Evolutionary conservation across 2,329 filamentous ascomycete genomes (phyloP), one percentile per base, ranked within the genome.

Genomic region (Talaromyces sp.): DNA sequence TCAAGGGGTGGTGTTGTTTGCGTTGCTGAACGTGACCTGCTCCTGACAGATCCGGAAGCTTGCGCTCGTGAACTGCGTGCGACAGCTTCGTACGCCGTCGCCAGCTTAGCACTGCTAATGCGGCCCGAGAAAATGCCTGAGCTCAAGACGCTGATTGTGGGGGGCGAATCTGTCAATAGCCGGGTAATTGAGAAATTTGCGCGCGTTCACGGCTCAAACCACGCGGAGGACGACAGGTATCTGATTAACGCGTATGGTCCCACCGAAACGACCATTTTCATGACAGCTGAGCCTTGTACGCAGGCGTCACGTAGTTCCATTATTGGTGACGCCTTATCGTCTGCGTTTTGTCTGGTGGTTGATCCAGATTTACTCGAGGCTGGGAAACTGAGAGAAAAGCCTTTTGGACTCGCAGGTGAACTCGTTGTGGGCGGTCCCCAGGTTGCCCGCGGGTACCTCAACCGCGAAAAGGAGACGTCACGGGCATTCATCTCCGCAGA

Each of bases 71-170:
- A 74, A 61, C 62, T 69, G 10, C 69, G 65, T 64, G 78, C 77
- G 5, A 77, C 75, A 11, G 72, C 79, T 10, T 78, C 76, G 70
- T 78, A 77, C 69, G 72, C 77, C 13, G 79, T 77, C 0, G 77
- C 77, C 3, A 79, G 77, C 61, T 71, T 79, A 25, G 78, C 77
- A 15, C 70, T 72, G 11, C 67, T 78, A 8, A 65, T 79, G 10
- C 70, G 73, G 53, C 75, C 73, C 4, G 70, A 69, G 4, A 68
- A 67, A 13, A 47, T 74, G 36, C 67, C 64, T 5, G 72, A 69
- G 1, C 69, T 77, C 13, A 66, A 70, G 19, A 73, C 70, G 27
- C 69, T 78, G 3, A 75, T 73, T 73, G 73, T 74, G 1, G 76
- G 76, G 66, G 75, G 77, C 19, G 77, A 78, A 61, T 75, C 71